Conservation (phyloP, 2,329 filamentous ascomycete genomes). For the Akanthomyces dipterigenus region DNA sequence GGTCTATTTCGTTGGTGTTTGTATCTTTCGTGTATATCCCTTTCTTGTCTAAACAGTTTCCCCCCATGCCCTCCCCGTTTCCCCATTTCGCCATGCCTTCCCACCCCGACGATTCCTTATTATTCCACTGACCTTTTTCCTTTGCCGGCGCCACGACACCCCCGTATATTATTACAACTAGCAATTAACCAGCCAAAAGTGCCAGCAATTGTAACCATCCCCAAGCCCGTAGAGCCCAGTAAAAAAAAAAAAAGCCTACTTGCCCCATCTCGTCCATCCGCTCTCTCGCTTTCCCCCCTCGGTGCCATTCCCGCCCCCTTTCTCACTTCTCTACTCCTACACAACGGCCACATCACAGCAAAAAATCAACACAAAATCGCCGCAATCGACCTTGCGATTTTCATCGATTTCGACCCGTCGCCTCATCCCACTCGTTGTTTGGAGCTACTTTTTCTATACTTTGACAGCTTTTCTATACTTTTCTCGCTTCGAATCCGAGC, state of each 20-base stretch:
- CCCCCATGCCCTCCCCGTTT: background rate
- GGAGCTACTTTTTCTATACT: conserved; percentile 30
- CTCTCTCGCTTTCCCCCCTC: conserved; percentile 10
- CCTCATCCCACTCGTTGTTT: conserved; percentile 26
- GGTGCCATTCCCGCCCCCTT: conserved; percentile 7
- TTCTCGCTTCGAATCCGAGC: conserved; percentile 18
- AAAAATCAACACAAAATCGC: conserved; percentile 23
- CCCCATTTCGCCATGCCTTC: background rate
- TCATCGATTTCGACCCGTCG: conserved; percentile 36
- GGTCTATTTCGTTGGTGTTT: conserved; percentile 8
- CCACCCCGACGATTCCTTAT: conserved; percentile 2
- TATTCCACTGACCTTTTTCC: background rate
- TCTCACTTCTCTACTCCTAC: conserved; percentile 19
- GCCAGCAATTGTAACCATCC: conserved; percentile 21
- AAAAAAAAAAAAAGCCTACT: conserved; percentile 8
- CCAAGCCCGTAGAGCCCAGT: conserved; percentile 15
- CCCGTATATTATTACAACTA: conserved; percentile 12
- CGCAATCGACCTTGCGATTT: conserved; percentile 25
- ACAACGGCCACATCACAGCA: conserved; percentile 22
- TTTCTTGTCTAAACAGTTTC: conserved; percentile 1
- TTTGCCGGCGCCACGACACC: background rate
- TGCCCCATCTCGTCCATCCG: conserved; percentile 10
- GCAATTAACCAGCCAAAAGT: conserved; percentile 11
- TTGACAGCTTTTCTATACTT: conserved; percentile 23
- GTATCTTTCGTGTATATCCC: conserved; percentile 10